Conservation (phyloP, 768 basidiomycete genomes). For the Cyclocybe aegerita region DNA sequence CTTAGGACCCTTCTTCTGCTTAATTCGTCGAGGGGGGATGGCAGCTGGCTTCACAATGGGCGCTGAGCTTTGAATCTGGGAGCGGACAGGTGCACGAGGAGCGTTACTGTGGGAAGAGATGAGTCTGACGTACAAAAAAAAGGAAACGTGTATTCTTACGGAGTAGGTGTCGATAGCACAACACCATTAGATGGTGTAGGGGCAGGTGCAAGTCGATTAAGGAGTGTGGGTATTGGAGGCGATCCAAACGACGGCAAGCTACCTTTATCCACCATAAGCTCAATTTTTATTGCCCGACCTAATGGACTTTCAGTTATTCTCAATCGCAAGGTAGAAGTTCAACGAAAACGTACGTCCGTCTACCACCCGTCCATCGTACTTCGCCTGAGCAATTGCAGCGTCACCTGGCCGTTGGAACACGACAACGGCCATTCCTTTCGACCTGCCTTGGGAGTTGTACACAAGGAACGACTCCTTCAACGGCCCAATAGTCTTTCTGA, state of each 20-base stretch:
- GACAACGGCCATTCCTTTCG: constrained; percentile 82
- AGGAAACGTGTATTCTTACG: too few species aligned
- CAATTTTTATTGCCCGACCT: constrained; percentile 70
- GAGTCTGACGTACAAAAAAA: too few species aligned
- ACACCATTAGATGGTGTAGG: constrained; percentile 10
- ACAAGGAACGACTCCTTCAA: constrained; percentile 69
- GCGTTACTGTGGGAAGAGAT: not conserved
- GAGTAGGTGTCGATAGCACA: not conserved
- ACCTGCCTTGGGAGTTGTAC: constrained; percentile 72
- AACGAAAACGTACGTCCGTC: constrained; percentile 54
- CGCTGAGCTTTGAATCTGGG: constrained; percentile 2
- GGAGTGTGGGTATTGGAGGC: constrained; percentile 16
- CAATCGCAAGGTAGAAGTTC: not conserved
- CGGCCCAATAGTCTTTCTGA: constrained; percentile 75
- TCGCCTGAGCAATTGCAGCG: constrained; percentile 59
- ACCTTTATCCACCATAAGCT: constrained; percentile 52
- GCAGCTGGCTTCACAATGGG: constrained; percentile 18
- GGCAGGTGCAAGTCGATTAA: constrained; percentile 7
- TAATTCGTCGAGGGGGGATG: constrained; percentile 37
- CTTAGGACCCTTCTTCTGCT: constrained; percentile 72
- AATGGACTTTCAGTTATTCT: not conserved
- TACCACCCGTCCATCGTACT: constrained; percentile 77
- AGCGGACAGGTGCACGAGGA: not conserved
- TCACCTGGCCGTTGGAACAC: constrained; percentile 62
- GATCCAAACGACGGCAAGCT: constrained; percentile 9